These are phyloP conservation scores for Neoscytalidium dimidiatum DNA, from an alignment of 2,329 filamentous ascomycete species.

Conservation along the genomic window DNA sequence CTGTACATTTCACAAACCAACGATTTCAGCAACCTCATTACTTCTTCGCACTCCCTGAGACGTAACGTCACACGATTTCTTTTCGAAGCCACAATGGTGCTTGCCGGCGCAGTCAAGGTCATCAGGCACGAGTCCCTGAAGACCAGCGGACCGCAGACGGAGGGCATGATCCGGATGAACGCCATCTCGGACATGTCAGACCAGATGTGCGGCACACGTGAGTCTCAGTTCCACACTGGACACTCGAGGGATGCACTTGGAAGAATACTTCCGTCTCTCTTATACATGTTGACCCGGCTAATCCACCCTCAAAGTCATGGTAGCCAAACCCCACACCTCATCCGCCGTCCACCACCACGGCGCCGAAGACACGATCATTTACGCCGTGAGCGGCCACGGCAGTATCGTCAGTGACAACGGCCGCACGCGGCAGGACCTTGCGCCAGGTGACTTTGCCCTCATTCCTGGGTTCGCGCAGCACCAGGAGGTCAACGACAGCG, in stretches of 20 bases:
- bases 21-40: not conserved
- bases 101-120: slow-evolving; percentile 19
- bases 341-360: slow-evolving; percentile 70
- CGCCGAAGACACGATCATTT: slow-evolving; percentile 71
- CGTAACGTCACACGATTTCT: no score
- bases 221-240: slow-evolving; percentile 32
- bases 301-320: slow-evolving; percentile 53
- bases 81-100: not conserved
- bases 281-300: not conserved
- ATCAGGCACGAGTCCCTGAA: not conserved
- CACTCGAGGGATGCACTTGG: no score
- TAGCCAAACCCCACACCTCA: slow-evolving; percentile 62
- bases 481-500: slow-evolving; percentile 67
- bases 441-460: slow-evolving; percentile 68
- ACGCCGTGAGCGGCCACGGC: slow-evolving; percentile 63
- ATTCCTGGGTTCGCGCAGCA: slow-evolving; percentile 72
- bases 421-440: slow-evolving; percentile 58
- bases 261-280: no score
- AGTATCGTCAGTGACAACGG: slow-evolving; percentile 61
- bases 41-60: no score
- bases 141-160: slow-evolving; percentile 47
- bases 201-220: slow-evolving; percentile 67
- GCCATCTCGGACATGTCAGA: slow-evolving; percentile 67
- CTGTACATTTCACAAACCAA: no score
- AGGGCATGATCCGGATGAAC: slow-evolving; percentile 52